These are phyloP conservation scores for Pelargonium citronellum DNA, from an alignment of 441 rosid species.

Conservation along the genomic window DNA sequence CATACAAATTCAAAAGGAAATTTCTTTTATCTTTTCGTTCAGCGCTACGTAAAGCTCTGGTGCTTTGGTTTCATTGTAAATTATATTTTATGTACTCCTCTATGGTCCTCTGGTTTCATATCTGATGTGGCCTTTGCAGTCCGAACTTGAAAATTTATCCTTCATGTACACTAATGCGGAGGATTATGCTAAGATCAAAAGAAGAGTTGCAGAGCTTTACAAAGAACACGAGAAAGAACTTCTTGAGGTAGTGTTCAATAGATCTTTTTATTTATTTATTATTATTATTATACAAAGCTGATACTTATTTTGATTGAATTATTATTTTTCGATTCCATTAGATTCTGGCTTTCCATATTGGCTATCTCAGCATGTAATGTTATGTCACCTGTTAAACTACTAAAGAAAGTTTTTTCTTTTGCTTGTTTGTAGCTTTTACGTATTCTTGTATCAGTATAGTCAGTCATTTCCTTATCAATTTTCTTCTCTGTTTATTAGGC, in stretches of 20 bases:
- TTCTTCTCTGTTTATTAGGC: slow-evolving; percentile 39
- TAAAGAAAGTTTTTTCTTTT: not conserved
- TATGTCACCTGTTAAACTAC: not conserved
- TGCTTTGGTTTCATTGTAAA: not conserved
- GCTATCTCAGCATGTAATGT: not conserved
- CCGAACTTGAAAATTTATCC: slow-evolving; percentile 90
- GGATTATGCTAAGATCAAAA: slow-evolving; percentile 72
- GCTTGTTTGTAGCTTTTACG: slow-evolving; percentile 14
- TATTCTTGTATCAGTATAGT: slow-evolving; percentile 12
- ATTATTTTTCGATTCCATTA: not conserved
- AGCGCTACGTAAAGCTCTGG: not conserved
- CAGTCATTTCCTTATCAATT: slow-evolving; percentile 10
- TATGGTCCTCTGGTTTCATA: slow-evolving; percentile 1
- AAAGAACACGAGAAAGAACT: slow-evolving; percentile 90
- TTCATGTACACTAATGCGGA: slow-evolving; percentile 89
- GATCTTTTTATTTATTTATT: not conserved
- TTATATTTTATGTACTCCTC: not conserved
- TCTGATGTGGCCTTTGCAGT: slow-evolving; percentile 41
- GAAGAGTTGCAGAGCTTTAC: slow-evolving; percentile 72
- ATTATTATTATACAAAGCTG: not conserved
- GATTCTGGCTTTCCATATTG: too few relatives aligned
- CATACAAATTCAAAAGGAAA: not conserved
- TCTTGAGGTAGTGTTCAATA: slow-evolving; percentile 47
- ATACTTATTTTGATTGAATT: not conserved
- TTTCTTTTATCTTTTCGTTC: not conserved